Evolutionary conservation across 495 filamentous ascomycete genomes (phyloP).

Genomic region (Penicillium chermesinum): DNA sequence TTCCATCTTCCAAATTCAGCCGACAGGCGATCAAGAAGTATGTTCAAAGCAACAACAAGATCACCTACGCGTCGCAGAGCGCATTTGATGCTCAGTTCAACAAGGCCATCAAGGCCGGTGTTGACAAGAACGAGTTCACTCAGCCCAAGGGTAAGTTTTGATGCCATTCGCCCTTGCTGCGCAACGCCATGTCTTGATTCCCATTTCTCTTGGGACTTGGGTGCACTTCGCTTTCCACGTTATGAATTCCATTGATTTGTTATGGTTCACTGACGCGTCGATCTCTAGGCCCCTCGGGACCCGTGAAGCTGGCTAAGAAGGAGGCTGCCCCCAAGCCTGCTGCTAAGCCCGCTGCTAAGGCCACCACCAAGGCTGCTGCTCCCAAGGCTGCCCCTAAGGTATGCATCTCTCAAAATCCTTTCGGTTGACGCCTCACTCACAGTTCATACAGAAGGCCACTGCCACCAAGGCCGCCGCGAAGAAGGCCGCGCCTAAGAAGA

Average conservation of each 20-base stretch:
- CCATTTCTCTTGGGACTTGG: neutral
- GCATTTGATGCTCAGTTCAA: conserved; percentile 92
- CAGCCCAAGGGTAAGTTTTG: conserved; percentile 94
- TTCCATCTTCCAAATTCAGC: conserved; percentile 42
- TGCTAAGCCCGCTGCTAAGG: conserved; percentile 49
- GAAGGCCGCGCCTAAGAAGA: conserved; percentile 44
- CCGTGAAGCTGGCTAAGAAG: conserved; percentile 96
- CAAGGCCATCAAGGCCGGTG: conserved; percentile 81
- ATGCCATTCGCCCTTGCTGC: too few relatives aligned
- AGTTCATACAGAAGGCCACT: conserved; percentile 31
- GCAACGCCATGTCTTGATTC: conserved; percentile 2
- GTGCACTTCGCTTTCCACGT: conserved; percentile 1
- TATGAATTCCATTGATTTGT: too few relatives aligned
- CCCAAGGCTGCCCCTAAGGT: conserved; percentile 23
- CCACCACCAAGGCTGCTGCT: conserved; percentile 29
- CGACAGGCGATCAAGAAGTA: conserved; percentile 98
- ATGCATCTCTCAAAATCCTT: neutral
- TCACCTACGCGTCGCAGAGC: conserved; percentile 58
- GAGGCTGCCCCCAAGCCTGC: conserved; percentile 49
- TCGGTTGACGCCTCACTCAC: neutral
- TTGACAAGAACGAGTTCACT: conserved; percentile 81
- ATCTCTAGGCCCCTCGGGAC: conserved; percentile 72
- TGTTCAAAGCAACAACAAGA: conserved; percentile 90
- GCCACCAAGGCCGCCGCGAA: conserved; percentile 37
- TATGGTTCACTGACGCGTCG: conserved; percentile 37